Evolutionary conservation across 495 filamentous ascomycete genomes (phyloP), one percentile per base, ranked within the genome.

Genomic region (Penicillium nucicola): DNA sequence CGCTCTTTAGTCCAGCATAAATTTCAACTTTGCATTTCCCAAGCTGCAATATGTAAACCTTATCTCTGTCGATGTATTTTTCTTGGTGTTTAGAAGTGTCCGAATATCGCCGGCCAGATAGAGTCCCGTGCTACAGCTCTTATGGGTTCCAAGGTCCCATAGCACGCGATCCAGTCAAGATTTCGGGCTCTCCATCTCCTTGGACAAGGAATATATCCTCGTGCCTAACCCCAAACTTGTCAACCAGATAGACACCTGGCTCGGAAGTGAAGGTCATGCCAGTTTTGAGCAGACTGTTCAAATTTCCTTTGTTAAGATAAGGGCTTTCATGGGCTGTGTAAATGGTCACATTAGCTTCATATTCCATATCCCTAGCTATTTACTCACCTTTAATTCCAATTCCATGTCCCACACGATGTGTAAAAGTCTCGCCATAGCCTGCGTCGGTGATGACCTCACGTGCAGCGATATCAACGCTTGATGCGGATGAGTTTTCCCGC

Each of bases 181-280:
- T 53, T 25, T 73, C 64, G 9, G 77, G 68, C 35, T 75, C 72
- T 1, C 62, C 71, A 32, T 72, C 55, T 34, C 72, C 71, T 38
- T 52, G 72, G 1, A 82, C 69, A 5, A 80, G 62, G 47, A 76
- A 69, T 2, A 80, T 60, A 56, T 80, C 77, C 57, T 81, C 78
- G 63, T 79, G 75, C 25, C 79, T 64, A 5, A 80, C 77, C 10
- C 78, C 78, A 58, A 82, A 81, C 50, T 76, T 70, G 11, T 72
- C 69, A 12, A 72, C 64, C 5, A 82, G 56, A 53, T 83, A 81
- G 18, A 80, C 69, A 0, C 79, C 79, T 4, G 80, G 78, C 63
- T 82, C 80, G 15, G 71, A 73, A 0, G 80, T 81, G 52, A 81
- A 80, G 0, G 67, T 61, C 79, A 82, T 83, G 1, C 79, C 78